Base-by-base conservation (phyloP, 2,329 filamentous ascomycete genomes). In the Pezizomycotina sp. region DNA sequence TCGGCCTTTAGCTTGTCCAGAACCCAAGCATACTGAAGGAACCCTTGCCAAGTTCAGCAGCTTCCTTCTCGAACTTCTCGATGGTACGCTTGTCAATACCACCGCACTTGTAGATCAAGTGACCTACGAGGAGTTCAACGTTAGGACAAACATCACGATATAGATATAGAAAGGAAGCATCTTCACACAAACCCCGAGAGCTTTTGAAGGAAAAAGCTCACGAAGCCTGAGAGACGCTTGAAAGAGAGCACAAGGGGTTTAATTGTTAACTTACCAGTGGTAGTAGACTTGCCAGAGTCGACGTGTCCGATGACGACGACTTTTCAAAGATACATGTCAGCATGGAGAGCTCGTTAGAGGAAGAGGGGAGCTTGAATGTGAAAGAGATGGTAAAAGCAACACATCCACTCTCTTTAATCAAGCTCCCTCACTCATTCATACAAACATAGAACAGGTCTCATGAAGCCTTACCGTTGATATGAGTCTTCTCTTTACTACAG, bases 61-160 rank as follows among this genome's bases (percentile, higher is more conserved):
- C 89, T 84, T 93, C 86, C 83, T 98, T 98, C 84, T 98, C 89
- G 77, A 98, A 98, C 80, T 98, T 98, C 79, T 98, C 89, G 64
- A 98, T 98, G 66, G 86, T 95, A 83, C 89, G 86, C 75, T 86
- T 83, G 81, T 98, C 89, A 62, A 95, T 98, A 82, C 89, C 89
- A 78, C 89, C 89, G 74, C 89, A 95, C 79, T 98, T 86, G 83
- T 95, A 95, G 80, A 98, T 95, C 76, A 98, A 77, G 72, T 86
- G 76, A 65, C 76, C 74, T 78, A 62, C 63, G 55, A 57, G 52
- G 53, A n/a, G n/a, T n/a, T n/a, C n/a, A n/a, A n/a, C n/a, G n/a
- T n/a, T n/a, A n/a, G 56, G 46, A 52, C 49, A 45, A 30, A 44
- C 31, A 24, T 24, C 22, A 24, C 52, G 47, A 54, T 44, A 55